phyloP scores from a whole-genome alignment of 371 early-diverging fungal species.

The Amoeboradix gromovi region DNA sequence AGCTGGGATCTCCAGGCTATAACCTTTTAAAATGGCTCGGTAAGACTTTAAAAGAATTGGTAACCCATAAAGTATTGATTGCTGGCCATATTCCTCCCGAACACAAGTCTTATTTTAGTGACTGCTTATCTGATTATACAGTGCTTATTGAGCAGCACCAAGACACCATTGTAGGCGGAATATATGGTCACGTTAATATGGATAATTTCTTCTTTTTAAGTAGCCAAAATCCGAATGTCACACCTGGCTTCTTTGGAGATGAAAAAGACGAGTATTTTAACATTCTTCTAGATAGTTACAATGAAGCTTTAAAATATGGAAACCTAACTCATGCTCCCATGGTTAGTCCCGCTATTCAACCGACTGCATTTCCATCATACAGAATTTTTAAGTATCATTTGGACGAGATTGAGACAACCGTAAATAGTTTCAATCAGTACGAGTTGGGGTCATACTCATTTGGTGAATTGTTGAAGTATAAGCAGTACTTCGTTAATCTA shows the following conservation, averaged over 20 bases:
- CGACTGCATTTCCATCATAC: constrained; percentile 35
- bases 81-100: constrained; percentile 48
- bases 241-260: background rate
- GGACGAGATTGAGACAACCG: constrained; percentile 1
- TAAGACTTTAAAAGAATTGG: constrained; percentile 15
- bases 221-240: constrained; percentile 1
- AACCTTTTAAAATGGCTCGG: constrained; percentile 37
- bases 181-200: constrained; percentile 50
- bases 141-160: constrained; percentile 21
- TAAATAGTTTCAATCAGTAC: background rate
- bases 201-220: constrained; percentile 35
- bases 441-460: constrained; percentile 2
- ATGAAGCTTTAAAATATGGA: constrained; percentile 3
- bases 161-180: constrained; percentile 33
- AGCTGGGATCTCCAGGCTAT: constrained; percentile 21
- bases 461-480: constrained; percentile 22
- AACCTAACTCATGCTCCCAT: constrained; percentile 10
- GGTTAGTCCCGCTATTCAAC: constrained; percentile 33
- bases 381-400: constrained; percentile 30
- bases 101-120: constrained; percentile 23
- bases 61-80: constrained; percentile 19
- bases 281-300: background rate
- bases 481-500: constrained; percentile 26
- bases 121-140: constrained; percentile 28
- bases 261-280: background rate